phyloP scores from a whole-genome alignment of 148 eudicot genomes.

The Silene uniflora region DNA sequence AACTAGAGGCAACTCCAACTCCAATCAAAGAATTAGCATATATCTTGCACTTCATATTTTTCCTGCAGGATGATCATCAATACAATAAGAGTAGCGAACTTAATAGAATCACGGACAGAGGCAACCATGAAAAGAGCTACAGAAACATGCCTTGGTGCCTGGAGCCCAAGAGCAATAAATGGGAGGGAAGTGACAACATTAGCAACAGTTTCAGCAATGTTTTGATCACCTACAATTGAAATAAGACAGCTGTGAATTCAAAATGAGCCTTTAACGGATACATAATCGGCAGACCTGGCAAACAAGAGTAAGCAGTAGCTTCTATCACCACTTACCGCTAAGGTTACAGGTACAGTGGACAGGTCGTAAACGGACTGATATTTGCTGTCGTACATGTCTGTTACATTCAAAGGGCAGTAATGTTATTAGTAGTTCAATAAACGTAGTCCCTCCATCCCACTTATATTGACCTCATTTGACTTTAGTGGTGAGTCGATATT shows the following conservation, averaged over 20 bases:
- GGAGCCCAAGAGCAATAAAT: constrained; percentile 82
- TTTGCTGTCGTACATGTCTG: constrained; percentile 83
- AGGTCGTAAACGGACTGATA: constrained; percentile 72
- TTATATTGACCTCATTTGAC: not conserved
- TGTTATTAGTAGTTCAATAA: constrained; percentile 3
- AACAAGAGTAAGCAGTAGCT: constrained; percentile 1
- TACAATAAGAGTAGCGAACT: constrained; percentile 17
- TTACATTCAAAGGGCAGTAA: constrained; percentile 15
- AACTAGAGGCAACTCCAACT: constrained; percentile 86
- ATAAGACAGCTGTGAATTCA: not conserved
- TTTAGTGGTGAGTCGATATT: no score
- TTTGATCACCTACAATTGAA: constrained; percentile 62
- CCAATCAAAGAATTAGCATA: constrained; percentile 96
- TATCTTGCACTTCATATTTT: constrained; percentile 67
- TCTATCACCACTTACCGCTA: constrained; percentile 39
- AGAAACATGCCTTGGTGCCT: constrained; percentile 70
- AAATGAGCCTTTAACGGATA: not conserved
- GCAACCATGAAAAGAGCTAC: not conserved
- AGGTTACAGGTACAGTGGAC: constrained; percentile 43
- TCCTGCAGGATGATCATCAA: constrained; percentile 44
- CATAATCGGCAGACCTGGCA: constrained; percentile 2
- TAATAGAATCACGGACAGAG: not conserved
- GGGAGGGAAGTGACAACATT: constrained; percentile 95
- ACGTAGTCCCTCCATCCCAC: not conserved
- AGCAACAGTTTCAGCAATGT: constrained; percentile 64